Evolutionary conservation across 164 flowering plant species (phyloP).

Genomic region (Euptelea pleiosperma): DNA sequence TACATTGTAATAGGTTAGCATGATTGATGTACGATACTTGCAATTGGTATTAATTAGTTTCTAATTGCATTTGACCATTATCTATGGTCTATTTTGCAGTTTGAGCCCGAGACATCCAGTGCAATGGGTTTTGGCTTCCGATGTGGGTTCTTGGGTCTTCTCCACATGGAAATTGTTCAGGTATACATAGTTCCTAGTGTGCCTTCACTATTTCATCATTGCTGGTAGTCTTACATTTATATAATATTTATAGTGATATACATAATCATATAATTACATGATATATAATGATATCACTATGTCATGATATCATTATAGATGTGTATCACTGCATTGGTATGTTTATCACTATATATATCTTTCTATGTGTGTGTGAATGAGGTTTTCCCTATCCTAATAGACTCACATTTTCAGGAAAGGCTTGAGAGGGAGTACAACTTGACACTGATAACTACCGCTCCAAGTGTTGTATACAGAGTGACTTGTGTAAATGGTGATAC

Average conservation of each 20-base stretch:
- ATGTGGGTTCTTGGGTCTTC: slow-evolving; percentile 97
- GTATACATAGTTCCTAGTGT: slow-evolving; percentile 27
- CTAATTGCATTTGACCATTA: neutral
- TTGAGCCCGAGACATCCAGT: slow-evolving; percentile 95
- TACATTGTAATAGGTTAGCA: neutral
- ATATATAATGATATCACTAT: too few species aligned
- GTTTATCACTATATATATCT: too few species aligned
- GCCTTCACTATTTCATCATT: neutral
- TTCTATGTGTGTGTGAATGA: too few species aligned
- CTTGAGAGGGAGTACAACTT: slow-evolving; percentile 96
- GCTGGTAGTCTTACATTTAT: too few species aligned
- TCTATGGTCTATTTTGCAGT: slow-evolving; percentile 43
- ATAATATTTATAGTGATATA: too few species aligned
- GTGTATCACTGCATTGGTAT: too few species aligned
- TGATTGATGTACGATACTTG: too few species aligned
- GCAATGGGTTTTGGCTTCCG: slow-evolving; percentile 99
- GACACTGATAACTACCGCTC: slow-evolving; percentile 88
- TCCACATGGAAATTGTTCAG: slow-evolving; percentile 99
- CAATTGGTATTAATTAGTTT: neutral
- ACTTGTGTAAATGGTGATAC: slow-evolving; percentile 79
- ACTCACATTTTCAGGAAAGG: slow-evolving; percentile 72
- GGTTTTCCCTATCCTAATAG: neutral
- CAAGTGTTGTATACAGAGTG: slow-evolving; percentile 94
- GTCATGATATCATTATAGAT: too few species aligned
- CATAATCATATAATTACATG: too few species aligned